These are phyloP conservation scores for Thalassia testudinum DNA, from an alignment of 116 monocot species.

Conservation along the genomic window DNA sequence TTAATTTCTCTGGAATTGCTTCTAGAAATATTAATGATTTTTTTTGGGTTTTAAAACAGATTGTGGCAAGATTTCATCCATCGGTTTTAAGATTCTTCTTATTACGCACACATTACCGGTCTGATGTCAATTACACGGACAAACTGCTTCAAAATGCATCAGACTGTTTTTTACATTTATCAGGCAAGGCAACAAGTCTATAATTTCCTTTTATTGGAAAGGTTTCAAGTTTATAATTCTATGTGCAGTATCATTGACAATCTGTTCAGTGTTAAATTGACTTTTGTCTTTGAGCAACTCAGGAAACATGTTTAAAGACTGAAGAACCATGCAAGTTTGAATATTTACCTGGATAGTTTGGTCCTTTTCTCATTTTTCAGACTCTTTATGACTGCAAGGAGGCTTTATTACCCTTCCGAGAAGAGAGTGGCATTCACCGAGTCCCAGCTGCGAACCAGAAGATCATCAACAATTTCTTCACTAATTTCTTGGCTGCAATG, in stretches of 20 bases:
- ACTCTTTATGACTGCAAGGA: constrained; percentile 73
- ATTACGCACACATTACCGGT: constrained; percentile 79
- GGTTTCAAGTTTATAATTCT: background rate
- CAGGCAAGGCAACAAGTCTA: constrained; percentile 28
- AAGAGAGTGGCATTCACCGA: constrained; percentile 16
- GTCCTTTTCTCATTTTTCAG: constrained; percentile 19
- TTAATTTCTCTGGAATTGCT: no score
- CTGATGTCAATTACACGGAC: constrained; percentile 88
- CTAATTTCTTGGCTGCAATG: constrained; percentile 51
- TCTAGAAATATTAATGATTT: no score
- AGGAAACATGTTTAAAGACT: no score
- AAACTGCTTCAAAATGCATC: constrained; percentile 58
- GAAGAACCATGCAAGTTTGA: no score
- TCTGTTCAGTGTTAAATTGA: no score
- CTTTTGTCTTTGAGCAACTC: no score
- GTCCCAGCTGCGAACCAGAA: constrained; percentile 35
- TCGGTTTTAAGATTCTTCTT: constrained; percentile 79
- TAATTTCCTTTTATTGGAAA: no score
- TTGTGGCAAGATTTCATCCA: constrained; percentile 65
- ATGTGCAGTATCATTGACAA: background rate
- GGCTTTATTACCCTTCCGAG: constrained; percentile 41
- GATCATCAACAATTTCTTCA: constrained; percentile 39
- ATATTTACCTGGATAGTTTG: background rate
- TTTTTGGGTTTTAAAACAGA: constrained; percentile 20
- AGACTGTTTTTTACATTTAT: constrained; percentile 84